These are phyloP conservation scores for Petunia hybrid DNA, from an alignment of 305 asterid genomes.

Conservation along the genomic window DNA sequence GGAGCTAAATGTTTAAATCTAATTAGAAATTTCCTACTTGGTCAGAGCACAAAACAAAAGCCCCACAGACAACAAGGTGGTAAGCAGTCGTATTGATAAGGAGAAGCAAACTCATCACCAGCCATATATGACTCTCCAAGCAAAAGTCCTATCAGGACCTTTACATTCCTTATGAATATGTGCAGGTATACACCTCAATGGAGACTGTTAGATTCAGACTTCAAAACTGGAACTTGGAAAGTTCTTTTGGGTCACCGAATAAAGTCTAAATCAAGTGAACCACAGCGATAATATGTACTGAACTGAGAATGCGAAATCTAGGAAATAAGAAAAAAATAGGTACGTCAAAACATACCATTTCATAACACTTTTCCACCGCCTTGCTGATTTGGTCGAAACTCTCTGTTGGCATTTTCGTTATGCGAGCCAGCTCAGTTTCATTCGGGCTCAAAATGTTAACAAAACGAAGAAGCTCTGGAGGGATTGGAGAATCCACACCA, in stretches of 20 bases:
- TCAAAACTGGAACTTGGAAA: neutral
- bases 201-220: neutral
- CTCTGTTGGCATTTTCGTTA: constrained; percentile 80
- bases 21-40: neutral
- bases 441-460: constrained; percentile 91
- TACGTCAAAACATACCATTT: constrained; percentile 57
- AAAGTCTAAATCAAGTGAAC: constrained; percentile 8
- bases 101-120: neutral
- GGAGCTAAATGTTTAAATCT: neutral
- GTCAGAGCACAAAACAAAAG: neutral
- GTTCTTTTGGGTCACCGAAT: neutral
- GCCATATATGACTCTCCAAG: constrained; percentile 3
- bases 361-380: constrained; percentile 80
- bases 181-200: neutral
- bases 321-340: neutral
- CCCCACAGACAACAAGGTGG: neutral
- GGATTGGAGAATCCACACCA: constrained; percentile 85
- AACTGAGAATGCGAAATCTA: neutral
- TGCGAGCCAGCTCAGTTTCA: constrained; percentile 87
- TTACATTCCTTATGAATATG: neutral
- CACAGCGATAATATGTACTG: neutral
- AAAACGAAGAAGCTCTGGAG: constrained; percentile 60
- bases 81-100: neutral
- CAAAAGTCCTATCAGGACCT: neutral
- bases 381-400: constrained; percentile 77